Base-by-base conservation (phyloP, 768 basidiomycete genomes). In the Lactarius akahatsu region DNA sequence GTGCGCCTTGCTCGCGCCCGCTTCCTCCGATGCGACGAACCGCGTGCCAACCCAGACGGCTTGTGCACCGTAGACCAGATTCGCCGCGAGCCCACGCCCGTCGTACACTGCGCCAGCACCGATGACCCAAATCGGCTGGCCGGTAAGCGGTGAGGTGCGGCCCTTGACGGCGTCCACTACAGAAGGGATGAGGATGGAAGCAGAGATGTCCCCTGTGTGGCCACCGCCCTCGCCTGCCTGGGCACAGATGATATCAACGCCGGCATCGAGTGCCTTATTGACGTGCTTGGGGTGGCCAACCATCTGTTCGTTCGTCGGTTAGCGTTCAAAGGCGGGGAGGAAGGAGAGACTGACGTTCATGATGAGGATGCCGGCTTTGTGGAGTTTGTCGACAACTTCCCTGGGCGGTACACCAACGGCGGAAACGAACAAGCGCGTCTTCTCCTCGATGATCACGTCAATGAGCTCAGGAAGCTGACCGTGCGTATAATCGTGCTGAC, bases 221-320 rank as follows among this genome's bases (percentile, higher is more conserved):
- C 76, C 77, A 36, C 73, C 74, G 43, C 91, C 95, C 77, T 97
- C 95, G 30, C 93, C 92, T 2, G 90, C 94, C 78, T 96, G 94
- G 4, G 94, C 94, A 72, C 95, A 97, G 74, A 98, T 96, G 67
- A 98, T 80, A 73, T 98, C 95, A 38, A 92, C 90, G 41, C 95
- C 96, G 41, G 82, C 88, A 3, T 83, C 91, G 38, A 96, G 83
- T 9, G 92, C 92, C 75, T 91, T 92, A 57, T 79, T 69, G 55
- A 91, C 91, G 75, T 94, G 92, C 74, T 94, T 96, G 15, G 94
- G 94, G 73, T 94, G 92, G n/a, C 95, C 95, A 65, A 96, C 89
- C 92, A 94, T 94, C 82, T 85, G 40, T 15, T 13, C 7, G 26
- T 41, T 32, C 4, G 11, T 20, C 4, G 1, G 6, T 28, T 28